phyloP scores from a whole-genome alignment of 495 filamentous ascomycete genomes.

The Choiromyces venosus region DNA sequence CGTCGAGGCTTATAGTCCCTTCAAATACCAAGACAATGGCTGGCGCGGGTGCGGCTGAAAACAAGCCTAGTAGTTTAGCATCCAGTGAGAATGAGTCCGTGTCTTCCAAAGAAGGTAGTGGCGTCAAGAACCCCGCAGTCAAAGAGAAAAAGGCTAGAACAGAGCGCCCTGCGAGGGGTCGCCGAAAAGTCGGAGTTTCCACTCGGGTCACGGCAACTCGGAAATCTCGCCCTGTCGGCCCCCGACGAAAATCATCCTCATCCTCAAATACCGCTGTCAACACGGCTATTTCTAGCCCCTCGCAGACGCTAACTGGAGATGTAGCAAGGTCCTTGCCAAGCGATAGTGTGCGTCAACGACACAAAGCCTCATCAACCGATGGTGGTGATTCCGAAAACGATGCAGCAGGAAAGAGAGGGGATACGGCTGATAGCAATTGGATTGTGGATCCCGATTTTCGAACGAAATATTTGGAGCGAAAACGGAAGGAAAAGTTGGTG shows the following conservation, averaged over 20 bases:
- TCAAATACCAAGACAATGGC: neutral
- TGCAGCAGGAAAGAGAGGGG: slow-evolving; percentile 10
- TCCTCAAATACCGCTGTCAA: slow-evolving; percentile 34
- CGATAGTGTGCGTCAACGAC: slow-evolving; percentile 23
- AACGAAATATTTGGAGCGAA: slow-evolving; percentile 39
- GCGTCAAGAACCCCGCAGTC: slow-evolving; percentile 8
- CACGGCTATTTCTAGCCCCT: slow-evolving; percentile 32
- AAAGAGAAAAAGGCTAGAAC: slow-evolving; percentile 23
- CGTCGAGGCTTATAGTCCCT: neutral
- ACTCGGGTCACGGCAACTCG: slow-evolving; percentile 19
- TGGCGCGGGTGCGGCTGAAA: neutral
- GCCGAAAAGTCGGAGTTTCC: slow-evolving; percentile 27
- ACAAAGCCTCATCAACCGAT: slow-evolving; percentile 12
- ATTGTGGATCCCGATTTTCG: slow-evolving; percentile 40
- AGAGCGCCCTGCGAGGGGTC: slow-evolving; percentile 27
- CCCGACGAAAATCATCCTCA: slow-evolving; percentile 29
- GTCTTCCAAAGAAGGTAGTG: slow-evolving; percentile 17
- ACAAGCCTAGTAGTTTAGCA: neutral
- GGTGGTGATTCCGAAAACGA: slow-evolving; percentile 15
- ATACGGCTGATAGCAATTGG: slow-evolving; percentile 23
- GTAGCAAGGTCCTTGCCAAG: slow-evolving; percentile 29
- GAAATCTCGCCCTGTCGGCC: slow-evolving; percentile 20
- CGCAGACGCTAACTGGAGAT: slow-evolving; percentile 25
- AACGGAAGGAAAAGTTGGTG: slow-evolving; percentile 32
- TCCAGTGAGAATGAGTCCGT: slow-evolving; percentile 17